These are phyloP conservation scores for Phytopythium aichiense DNA, from an alignment of 352 stramenopile species.

Conservation along the genomic window DNA sequence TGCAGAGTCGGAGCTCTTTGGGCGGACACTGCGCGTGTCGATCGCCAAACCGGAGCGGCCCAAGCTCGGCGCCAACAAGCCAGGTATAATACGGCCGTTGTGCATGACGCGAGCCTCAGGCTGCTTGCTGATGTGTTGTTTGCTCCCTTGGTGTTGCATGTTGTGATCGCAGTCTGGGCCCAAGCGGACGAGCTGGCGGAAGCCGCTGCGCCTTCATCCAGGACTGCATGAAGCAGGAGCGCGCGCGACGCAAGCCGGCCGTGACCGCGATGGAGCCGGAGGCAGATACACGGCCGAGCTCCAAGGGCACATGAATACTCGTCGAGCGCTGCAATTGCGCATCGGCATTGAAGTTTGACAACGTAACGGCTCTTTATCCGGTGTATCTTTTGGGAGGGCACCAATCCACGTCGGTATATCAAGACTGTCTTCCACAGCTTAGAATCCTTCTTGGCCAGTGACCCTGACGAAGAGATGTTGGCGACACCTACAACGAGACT, in stretches of 20 bases:
- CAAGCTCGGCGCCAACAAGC: slow-evolving; percentile 72
- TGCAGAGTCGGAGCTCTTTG: slow-evolving; percentile 90
- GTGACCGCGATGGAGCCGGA: background rate
- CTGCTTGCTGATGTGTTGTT: background rate
- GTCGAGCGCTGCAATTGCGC: too few relatives aligned
- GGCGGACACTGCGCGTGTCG: slow-evolving; percentile 88
- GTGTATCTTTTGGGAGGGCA: background rate
- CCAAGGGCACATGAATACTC: too few relatives aligned
- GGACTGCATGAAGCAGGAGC: slow-evolving; percentile 43
- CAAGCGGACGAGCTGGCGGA: slow-evolving; percentile 33
- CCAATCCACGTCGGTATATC: too few relatives aligned
- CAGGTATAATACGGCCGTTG: slow-evolving; percentile 34
- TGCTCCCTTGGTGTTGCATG: background rate
- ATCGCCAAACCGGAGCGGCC: slow-evolving; percentile 85
- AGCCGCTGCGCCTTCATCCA: slow-evolving; percentile 36
- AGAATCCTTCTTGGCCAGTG: background rate
- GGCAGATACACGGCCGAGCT: background rate
- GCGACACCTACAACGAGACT: too few relatives aligned
- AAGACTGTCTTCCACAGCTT: too few relatives aligned
- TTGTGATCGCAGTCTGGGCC: slow-evolving; percentile 53
- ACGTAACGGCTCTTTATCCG: background rate
- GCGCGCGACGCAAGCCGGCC: slow-evolving; percentile 28
- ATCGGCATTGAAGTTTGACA: background rate
- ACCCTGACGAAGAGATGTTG: too few relatives aligned
- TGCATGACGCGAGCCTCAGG: background rate